phyloP scores from a whole-genome alignment of 2,329 filamentous ascomycete genomes.

The Fusarium veterinarium region DNA sequence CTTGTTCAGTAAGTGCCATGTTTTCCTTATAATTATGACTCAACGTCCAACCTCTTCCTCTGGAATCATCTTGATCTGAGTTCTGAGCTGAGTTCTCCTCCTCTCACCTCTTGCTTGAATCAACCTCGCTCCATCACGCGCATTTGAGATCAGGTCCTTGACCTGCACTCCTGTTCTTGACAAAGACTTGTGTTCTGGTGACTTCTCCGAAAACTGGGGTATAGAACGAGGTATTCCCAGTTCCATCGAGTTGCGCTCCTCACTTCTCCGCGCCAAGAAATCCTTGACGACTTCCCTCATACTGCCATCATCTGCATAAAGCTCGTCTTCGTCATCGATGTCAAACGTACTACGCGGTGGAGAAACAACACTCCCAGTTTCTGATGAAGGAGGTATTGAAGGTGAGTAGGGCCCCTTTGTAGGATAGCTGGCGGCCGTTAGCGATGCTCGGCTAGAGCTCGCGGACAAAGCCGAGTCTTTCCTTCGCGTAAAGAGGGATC shows the following conservation, averaged over 20 bases:
- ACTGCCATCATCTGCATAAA: conserved; percentile 32
- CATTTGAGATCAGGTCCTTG: conserved; percentile 41
- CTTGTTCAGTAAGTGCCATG: background rate
- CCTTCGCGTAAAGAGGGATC: conserved; percentile 45
- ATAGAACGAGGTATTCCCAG: conserved; percentile 15
- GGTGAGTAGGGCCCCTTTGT: conserved; percentile 33
- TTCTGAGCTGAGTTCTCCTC: conserved; percentile 51
- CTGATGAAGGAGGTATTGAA: conserved; percentile 17
- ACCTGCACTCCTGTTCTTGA: conserved; percentile 41
- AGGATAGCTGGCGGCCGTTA: conserved; percentile 25
- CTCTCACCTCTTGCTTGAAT: conserved; percentile 47
- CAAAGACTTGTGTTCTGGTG: conserved; percentile 23
- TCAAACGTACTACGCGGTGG: conserved; percentile 49
- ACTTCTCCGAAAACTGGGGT: conserved; percentile 8
- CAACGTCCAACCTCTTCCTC: conserved; percentile 35
- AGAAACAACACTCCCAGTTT: conserved; percentile 19
- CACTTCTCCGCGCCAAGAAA: conserved; percentile 39
- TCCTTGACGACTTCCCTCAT: conserved; percentile 38
- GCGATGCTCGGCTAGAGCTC: conserved; percentile 23
- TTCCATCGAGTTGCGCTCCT: conserved; percentile 36
- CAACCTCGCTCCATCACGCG: conserved; percentile 38
- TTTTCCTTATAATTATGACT: background rate
- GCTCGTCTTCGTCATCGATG: conserved; percentile 46
- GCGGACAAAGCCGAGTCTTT: conserved; percentile 36
- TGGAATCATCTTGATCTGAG: conserved; percentile 52